Evolutionary conservation across 2,329 filamentous ascomycete species (phyloP).

Genomic region (Ophiostoma novo-ulmi): DNA sequence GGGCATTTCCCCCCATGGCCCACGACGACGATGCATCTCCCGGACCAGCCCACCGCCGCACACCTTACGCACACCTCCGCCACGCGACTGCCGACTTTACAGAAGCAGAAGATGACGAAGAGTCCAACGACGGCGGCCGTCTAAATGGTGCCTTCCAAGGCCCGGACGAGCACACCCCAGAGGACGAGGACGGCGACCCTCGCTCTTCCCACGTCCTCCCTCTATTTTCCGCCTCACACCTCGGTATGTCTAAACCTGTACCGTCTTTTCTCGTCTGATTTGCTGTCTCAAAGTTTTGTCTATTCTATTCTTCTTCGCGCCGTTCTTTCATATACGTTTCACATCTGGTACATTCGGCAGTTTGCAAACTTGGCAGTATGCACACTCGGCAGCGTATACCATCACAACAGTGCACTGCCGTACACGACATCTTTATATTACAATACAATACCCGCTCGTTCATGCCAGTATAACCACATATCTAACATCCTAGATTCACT

Average conservation of each 20-base stretch:
- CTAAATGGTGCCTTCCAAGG: slow-evolving; percentile 32
- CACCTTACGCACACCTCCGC: slow-evolving; percentile 38
- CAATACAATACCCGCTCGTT: not conserved
- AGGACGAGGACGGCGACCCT: slow-evolving; percentile 34
- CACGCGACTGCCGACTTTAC: slow-evolving; percentile 62
- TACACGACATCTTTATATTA: not conserved
- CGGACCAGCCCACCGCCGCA: slow-evolving; percentile 30
- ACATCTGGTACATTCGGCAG: not conserved
- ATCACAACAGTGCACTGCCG: not conserved
- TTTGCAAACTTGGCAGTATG: not conserved
- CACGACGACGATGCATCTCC: slow-evolving; percentile 24
- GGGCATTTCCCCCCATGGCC: slow-evolving; percentile 16
- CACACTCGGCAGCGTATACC: not conserved
- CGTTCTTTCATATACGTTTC: not conserved
- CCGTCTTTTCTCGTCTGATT: not conserved
- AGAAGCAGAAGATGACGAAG: slow-evolving; percentile 53
- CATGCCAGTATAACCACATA: not conserved
- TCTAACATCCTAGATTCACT: slow-evolving; percentile 59
- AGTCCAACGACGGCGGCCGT: slow-evolving; percentile 37
- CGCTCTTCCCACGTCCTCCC: slow-evolving; percentile 50
- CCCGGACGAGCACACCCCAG: slow-evolving; percentile 33
- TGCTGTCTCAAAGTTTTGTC: not conserved
- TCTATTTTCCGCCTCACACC: slow-evolving; percentile 72
- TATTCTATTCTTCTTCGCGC: not conserved
- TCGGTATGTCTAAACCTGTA: slow-evolving; percentile 49